Conservation (phyloP, 768 basidiomycete genomes). For the Calocera viscosa region DNA sequence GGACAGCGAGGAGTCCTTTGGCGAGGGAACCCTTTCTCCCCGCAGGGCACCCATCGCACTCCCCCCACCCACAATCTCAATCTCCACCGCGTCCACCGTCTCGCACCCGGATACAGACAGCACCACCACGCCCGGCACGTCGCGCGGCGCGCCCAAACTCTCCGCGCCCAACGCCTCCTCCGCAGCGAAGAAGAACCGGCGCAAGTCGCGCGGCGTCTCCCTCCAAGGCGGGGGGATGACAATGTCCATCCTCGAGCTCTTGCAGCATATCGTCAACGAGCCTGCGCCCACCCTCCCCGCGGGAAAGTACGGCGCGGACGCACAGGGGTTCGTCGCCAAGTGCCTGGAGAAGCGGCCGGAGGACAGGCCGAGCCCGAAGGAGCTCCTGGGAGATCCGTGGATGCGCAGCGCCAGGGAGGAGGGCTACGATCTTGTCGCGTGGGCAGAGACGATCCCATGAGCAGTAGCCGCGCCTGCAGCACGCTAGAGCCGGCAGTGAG, state of each 20-base stretch:
- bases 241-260: constrained; percentile 91
- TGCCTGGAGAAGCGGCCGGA: constrained; percentile 88
- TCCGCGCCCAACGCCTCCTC: neutral
- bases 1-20: constrained; percentile 6
- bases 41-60: neutral
- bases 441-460: constrained; percentile 9
- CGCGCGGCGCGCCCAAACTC: constrained; percentile 1
- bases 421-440: constrained; percentile 11
- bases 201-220: constrained; percentile 85
- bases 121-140: neutral
- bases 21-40: neutral
- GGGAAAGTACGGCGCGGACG: constrained; percentile 56
- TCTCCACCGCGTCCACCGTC: neutral
- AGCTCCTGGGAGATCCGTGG: constrained; percentile 43
- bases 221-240: constrained; percentile 92
- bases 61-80: neutral
- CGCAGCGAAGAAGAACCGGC: constrained; percentile 53
- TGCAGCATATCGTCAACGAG: constrained; percentile 98
- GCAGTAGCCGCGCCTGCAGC: neutral
- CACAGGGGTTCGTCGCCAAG: constrained; percentile 75
- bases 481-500: neutral
- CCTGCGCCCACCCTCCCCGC: constrained; percentile 80
- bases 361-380: constrained; percentile 70
- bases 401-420: neutral
- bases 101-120: neutral